Evolutionary conservation across 2,329 filamentous ascomycete genomes (phyloP), one percentile per base, ranked within the genome.

Genomic region (Colletotrichum sp.): DNA sequence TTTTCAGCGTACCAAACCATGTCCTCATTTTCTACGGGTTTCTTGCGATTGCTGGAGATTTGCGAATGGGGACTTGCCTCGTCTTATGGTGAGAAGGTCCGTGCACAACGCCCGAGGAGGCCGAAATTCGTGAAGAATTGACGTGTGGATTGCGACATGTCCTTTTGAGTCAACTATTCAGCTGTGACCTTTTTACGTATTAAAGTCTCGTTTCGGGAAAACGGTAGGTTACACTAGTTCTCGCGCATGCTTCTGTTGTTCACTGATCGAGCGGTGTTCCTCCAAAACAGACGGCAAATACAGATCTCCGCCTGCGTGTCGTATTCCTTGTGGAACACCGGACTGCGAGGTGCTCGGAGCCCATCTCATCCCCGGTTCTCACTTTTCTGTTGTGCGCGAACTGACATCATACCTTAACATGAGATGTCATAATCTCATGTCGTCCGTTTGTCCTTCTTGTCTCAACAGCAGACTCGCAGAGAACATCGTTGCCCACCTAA

Each of bases 341-440:
- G 43, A 21, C n/a, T 21, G n/a, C 43, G 43, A 52, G 43, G 43
- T 21, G 43, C 43, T 52, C n/a, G n/a, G 43, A 52, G 43, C 43
- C 43, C 43, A 52, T 52, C 43, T 52, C n/a, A 52, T 52, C 10
- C 10, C 43, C 43, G 10, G 43, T 4, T 52, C 43, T 52, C 43
- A 52, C n/a, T 52, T 21, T 52, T 21, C 10, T 52, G 43, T 52
- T 52, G 10, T 52, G 16, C 43, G 10, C 43, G 43, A 24, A 13
- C n/a, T 52, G 43, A 21, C 43, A 52, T 21, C 43, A 52, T 21
- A 13, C n/a, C 43, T 21, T 7, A 52, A 52, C 43, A 52, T 52
- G 18, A 52, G n/a, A 52, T 52, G n/a, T 52, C 43, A 52, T 13
- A 52, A 52, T 52, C n/a, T 21, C 43, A 52, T 52, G n/a, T 52